Base-by-base conservation (phyloP, 352 stramenopile species). In the Pythium biforme region DNA sequence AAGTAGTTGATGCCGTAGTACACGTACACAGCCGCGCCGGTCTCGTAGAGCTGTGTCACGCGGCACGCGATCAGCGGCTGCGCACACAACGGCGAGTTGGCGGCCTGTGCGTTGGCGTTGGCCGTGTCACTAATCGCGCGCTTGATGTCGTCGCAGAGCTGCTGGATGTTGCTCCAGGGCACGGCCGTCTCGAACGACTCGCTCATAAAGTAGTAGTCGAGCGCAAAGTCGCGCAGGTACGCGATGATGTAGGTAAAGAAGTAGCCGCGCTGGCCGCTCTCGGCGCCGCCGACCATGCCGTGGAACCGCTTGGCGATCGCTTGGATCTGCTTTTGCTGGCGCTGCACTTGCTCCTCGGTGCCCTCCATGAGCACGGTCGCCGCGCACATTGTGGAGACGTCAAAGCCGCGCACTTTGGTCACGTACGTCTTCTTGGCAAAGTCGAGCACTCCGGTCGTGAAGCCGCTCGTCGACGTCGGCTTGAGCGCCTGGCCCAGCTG, bases 1-100 rank as follows among this genome's bases (percentile, higher is more conserved):
- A 84, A 89, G 73, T 93, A 92, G 64, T 97, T 97, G 64, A 99
- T 96, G 53, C 91, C 96, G 68, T 98, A 97, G 73, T 99, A 99
- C 64, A 98, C 97, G 69, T 99, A 99, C 26, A 99, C 79, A 45
- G 89, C 97, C 45, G 87, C 93, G 51, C 94, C 94, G 14, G 97
- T 96, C 46, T 97, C 91, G 69, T 99, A 99, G 14, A 98, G 79
- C 72, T 99, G 96, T 1, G 94, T 98, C 27, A 99, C 83, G 20
- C 96, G 86, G 64, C 89, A 96, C 3, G 88, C 90, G 55, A 98
- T 86, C 37, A 99, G 88, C 37, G 94, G 92, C 10, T 77, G 69
- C 23, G 90, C 83, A 3, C 26, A 17, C 4, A 59, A 46, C 51
- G 4, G 4, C 31, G 31, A 15, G 7, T 11, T 25, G 14, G n/a